Base-by-base conservation (phyloP, 345 rosid species). In the Populus nigra region DNA sequence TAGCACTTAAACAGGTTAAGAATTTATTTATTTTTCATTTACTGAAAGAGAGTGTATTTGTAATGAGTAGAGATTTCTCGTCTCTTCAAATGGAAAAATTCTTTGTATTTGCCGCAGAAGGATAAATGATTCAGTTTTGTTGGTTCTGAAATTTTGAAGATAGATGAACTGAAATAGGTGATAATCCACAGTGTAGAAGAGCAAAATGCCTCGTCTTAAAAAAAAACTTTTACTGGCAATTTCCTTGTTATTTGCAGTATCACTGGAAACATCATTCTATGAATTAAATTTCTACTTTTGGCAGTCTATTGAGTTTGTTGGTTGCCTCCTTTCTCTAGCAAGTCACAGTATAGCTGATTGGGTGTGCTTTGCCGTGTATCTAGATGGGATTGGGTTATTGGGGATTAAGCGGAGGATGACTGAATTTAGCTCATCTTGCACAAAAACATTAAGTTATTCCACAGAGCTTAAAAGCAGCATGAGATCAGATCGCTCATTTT, bases 1-100 rank as follows among this genome's bases (percentile, higher is more conserved):
- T 35, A 36, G 65, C 29, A 78, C 66, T 78, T 45, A 65, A 47
- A 65, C 27, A 59, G 65, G 73, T 25, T 67, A 69, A 29, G 79
- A 57, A 38, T 41, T 76, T n/a, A 23, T 59, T 59, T 53, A 1
- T 23, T 59, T n/a, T 59, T 59, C 65, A 59, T 59, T 59, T 59
- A 59, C 47, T 8, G 71, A 35, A 18, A 39, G 71, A 35, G 47
- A 22, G 8, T 6, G 36, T 65, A 11, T 31, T 65, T 15, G 33
- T 65, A 9, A 15, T 31, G 36, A 25, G 31, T 23, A 22, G 70
- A 31, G 62, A 29, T 49, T 49, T 72, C 35, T 53, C 9, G 23
- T 50, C 35, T 20, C 57, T 53, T 18, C 20, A 22, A 5, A 18
- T 16, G 4, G 71, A 38, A 68, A 38, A 68, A 68, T 68, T 35